Conservation (phyloP, 306 rosid genomes). For the Casuarina glauca region DNA sequence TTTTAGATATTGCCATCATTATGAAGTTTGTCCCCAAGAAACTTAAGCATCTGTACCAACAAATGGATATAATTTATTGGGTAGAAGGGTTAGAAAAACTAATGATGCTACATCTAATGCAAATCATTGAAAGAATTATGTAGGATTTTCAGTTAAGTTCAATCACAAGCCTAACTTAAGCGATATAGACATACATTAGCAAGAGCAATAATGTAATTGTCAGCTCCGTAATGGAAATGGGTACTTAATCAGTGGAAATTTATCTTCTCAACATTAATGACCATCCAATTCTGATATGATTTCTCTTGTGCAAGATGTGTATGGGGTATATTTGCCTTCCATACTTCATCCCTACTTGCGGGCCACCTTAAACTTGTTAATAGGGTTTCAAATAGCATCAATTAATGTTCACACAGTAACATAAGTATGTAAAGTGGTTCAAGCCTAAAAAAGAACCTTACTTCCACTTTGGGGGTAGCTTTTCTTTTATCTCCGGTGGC, state of each 20-base stretch:
- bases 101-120: not conserved
- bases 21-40: conserved; percentile 48
- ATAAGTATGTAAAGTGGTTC: too few species aligned
- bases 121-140: not conserved
- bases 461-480: too few species aligned
- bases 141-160: not conserved
- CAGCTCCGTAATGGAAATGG: conserved; percentile 64
- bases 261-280: conserved; percentile 64
- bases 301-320: conserved; percentile 63
- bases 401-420: too few species aligned
- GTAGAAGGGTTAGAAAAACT: not conserved
- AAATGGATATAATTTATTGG: not conserved
- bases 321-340: conserved; percentile 74
- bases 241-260: conserved; percentile 69
- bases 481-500: too few species aligned
- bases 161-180: not conserved
- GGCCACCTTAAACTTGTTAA: conserved; percentile 43
- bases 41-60: conserved; percentile 55
- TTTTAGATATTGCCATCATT: conserved; percentile 52
- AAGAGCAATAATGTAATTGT: conserved; percentile 57
- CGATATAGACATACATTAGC: conserved; percentile 36
- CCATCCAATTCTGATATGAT: conserved; percentile 74
- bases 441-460: too few species aligned
- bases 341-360: conserved; percentile 63
- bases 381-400: too few species aligned